Conservation (phyloP, 78 protist genomes). For the Paratrimastix pyriformis region DNA sequence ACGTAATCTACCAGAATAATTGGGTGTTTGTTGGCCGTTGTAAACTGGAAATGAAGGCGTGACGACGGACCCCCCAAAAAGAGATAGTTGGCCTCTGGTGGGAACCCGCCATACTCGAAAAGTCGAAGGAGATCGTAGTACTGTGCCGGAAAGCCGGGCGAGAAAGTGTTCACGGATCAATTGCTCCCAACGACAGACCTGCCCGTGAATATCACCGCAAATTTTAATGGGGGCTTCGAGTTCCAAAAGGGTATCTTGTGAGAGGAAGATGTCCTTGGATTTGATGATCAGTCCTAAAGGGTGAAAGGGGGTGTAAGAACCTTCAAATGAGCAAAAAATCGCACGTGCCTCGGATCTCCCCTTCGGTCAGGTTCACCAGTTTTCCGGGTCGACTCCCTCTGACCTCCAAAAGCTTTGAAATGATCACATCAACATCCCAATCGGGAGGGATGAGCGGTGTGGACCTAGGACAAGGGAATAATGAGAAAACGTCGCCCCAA, state of each 20-base stretch:
- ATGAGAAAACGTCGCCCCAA: no score
- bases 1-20: slow-evolving; percentile 17
- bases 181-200: no score
- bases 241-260: slow-evolving; percentile 17
- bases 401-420: background rate
- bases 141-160: background rate
- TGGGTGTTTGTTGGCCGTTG: no score
- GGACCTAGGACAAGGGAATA: background rate
- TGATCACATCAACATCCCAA: slow-evolving; percentile 5
- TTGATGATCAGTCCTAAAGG: background rate
- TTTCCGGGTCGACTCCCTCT: background rate
- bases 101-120: slow-evolving; percentile 22
- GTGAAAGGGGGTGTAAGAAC: background rate
- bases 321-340: background rate
- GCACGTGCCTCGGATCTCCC: background rate
- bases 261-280: background rate
- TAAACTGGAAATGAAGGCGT: background rate
- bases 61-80: slow-evolving; percentile 9
- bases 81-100: slow-evolving; percentile 12
- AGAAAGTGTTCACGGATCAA: no score
- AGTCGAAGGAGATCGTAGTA: slow-evolving; percentile 17
- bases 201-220: slow-evolving; percentile 40
- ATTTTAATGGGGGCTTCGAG: slow-evolving; percentile 18
- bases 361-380: background rate
- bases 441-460: background rate